Base-by-base conservation (phyloP, 192 early-diverging fungal genomes). In the Spinellus fusiger region DNA sequence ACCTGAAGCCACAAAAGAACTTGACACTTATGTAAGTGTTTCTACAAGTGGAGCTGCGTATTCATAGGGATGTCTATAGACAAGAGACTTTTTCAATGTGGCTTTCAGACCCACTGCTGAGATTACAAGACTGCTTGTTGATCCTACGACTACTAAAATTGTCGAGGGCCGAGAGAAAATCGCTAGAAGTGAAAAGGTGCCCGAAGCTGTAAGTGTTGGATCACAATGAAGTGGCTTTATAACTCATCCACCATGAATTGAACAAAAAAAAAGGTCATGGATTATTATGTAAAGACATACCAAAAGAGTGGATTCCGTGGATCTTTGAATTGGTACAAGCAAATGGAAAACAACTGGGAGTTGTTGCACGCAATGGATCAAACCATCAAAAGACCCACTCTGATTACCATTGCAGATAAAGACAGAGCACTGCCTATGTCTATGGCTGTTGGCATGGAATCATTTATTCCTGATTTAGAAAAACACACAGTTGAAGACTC, bases 271-370 rank as follows among this genome's bases (percentile, higher is more conserved):
- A 44, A 44, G 40, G 40, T 85, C 46, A 56, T 77, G n/a, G 58
- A 77, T 13, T 85, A 82, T 51, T 86, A 86, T 54, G 68, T 76
- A 22, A 56, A 77, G 0, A n/a, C 62, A 6, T 79, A 62, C 46
- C 26, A 71, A 10, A 40, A 64, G 8, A 55, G 49, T 20, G 75
- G 80, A 8, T 73, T 81, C 33, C 80, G 85, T 50, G 83, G 85
- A 2, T 66, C 63, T 10, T 63, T 82, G 46, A 85, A 88, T 69
- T 85, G 71, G 49, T 86, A 86, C 67, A 70, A 73, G 46, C 67
- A 68, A 15, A 56, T 58, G 0, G 25, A 49, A 47, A 67, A 61
- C 18, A 69, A 65, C 16, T 74, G 40, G 51, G 60, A 66, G 16
- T 56, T 69, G 34, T 64, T 59, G 20, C 56, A 68, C 33, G 63